phyloP scores from a whole-genome alignment of 352 stramenopile genomes.

The Elongisporangium undulatum region DNA sequence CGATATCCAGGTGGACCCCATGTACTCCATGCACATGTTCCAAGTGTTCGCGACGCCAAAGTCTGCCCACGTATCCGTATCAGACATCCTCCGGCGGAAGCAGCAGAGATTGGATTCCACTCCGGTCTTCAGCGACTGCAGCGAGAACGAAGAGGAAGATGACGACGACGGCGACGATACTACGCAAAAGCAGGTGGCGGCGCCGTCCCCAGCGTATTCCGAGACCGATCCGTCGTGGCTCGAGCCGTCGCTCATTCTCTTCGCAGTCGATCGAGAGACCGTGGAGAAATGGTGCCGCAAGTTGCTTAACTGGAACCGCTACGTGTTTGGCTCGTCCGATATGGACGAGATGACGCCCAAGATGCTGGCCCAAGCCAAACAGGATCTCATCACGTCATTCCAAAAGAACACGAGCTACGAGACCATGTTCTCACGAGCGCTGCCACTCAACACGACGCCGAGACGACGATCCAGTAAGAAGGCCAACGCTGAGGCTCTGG shows the following conservation, averaged over 20 bases:
- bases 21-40: conserved; percentile 65
- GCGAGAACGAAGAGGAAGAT: conserved; percentile 15
- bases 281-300: conserved; percentile 47
- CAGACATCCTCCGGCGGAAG: background rate
- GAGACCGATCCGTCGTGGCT: background rate
- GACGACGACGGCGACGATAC: conserved; percentile 11
- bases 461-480: background rate
- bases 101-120: conserved; percentile 17
- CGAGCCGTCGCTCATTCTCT: conserved; percentile 33
- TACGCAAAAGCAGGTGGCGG: background rate
- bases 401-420: conserved; percentile 6
- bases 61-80: background rate
- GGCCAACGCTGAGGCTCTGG: background rate
- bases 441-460: background rate
- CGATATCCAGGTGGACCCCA: conserved; percentile 51
- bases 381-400: conserved; percentile 31
- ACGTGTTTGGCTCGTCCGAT: conserved; percentile 31
- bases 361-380: conserved; percentile 14
- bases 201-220: background rate
- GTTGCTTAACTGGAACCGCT: conserved; percentile 70
- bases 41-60: conserved; percentile 32
- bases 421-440: conserved; percentile 10
- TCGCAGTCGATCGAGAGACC: conserved; percentile 40
- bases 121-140: conserved; percentile 23
- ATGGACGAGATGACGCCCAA: conserved; percentile 6